Evolutionary conservation across 176 grass and related monocot species (phyloP).

Genomic region (Oropetium thomaeum): DNA sequence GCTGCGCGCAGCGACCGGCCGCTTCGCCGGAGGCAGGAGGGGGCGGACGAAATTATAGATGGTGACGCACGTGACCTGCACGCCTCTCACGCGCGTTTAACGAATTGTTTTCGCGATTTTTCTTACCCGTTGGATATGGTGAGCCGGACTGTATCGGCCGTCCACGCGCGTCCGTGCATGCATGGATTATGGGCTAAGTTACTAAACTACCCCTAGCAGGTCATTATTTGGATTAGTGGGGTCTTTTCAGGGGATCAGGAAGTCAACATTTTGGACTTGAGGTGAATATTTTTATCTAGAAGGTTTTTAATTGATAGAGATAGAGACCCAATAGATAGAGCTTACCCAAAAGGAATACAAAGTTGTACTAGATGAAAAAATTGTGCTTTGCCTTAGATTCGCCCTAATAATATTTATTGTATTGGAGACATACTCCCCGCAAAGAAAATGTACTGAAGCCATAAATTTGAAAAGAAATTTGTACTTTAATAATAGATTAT

Average conservation of each 20-base stretch:
- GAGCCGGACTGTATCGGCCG: background rate
- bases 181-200: background rate
- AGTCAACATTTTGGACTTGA: background rate
- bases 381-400: background rate
- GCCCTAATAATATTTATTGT: background rate
- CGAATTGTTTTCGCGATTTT: background rate
- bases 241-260: background rate
- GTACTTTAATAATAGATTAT: too few species aligned
- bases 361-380: background rate
- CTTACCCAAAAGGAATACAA: background rate
- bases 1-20: conserved; percentile 24
- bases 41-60: conserved; percentile 8
- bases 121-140: background rate
- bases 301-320: background rate
- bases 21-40: conserved; percentile 20
- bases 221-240: background rate
- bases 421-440: too few species aligned
- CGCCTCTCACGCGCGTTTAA: background rate
- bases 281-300: background rate
- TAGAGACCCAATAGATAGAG: background rate
- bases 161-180: conserved; percentile 19
- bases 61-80: conserved; percentile 30
- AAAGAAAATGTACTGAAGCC: background rate
- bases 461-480: background rate
- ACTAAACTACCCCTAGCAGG: background rate